These are phyloP conservation scores for Fusarium sulawesiense DNA, from an alignment of 2,329 filamentous ascomycete genomes.

Conservation along the genomic window DNA sequence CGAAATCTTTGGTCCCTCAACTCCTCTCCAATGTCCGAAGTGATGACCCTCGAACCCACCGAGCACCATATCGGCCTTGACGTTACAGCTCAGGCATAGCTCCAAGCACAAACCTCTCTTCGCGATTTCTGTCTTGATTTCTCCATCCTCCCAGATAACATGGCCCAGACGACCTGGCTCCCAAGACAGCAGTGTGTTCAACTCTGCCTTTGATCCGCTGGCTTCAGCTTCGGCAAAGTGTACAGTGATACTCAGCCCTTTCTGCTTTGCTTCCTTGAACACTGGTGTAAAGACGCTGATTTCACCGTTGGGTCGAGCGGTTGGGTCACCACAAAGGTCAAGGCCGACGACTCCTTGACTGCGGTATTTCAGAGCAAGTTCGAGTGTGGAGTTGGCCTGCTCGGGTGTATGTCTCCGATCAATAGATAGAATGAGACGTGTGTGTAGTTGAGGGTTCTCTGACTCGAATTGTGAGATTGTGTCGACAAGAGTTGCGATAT, in stretches of 20 bases:
- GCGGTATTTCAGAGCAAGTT: slow-evolving; percentile 68
- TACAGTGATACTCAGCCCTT: slow-evolving; percentile 73
- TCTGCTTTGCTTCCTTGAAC: slow-evolving; percentile 66
- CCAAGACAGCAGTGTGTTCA: slow-evolving; percentile 73
- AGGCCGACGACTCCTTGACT: slow-evolving; percentile 73
- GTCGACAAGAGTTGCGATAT: slow-evolving; percentile 74
- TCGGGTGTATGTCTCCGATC: slow-evolving; percentile 72
- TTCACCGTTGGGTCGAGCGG: slow-evolving; percentile 62
- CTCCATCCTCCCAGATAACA: slow-evolving; percentile 77
- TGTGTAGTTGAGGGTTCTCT: slow-evolving; percentile 60
- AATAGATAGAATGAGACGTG: slow-evolving; percentile 77
- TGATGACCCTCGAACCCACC: slow-evolving; percentile 77
- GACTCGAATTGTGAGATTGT: slow-evolving; percentile 67
- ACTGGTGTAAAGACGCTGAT: slow-evolving; percentile 69
- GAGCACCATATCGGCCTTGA: slow-evolving; percentile 77
- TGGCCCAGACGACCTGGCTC: slow-evolving; percentile 78
- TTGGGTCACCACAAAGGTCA: slow-evolving; percentile 83
- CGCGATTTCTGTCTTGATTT: slow-evolving; percentile 66
- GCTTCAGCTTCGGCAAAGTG: slow-evolving; percentile 80
- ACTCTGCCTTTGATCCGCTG: slow-evolving; percentile 68
- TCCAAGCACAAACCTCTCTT: slow-evolving; percentile 72
- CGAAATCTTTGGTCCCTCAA: slow-evolving; percentile 69
- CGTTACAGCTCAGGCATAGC: slow-evolving; percentile 84
- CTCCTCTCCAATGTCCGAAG: slow-evolving; percentile 77
- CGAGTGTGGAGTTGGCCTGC: slow-evolving; percentile 72